A percentile compares a stretch with the other conserved stretches of the same genome.
Conservation (phyloP, 371 early-diverging fungal species). For the Mortierella sp. region DNA sequence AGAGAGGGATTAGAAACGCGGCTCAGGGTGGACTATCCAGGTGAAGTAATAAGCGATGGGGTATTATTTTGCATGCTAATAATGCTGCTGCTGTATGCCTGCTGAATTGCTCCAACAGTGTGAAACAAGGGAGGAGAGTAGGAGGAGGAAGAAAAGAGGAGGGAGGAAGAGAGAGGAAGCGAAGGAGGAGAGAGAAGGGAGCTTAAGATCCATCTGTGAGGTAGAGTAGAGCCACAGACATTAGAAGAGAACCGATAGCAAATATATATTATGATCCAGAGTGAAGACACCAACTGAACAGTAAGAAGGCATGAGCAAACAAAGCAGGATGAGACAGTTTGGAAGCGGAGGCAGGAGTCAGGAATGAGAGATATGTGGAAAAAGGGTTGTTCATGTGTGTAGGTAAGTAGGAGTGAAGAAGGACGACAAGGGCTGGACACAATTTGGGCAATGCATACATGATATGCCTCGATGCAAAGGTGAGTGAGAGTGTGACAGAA, state of each 20-base stretch:
- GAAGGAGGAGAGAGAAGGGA: slow-evolving; percentile 2
- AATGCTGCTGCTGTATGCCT: not conserved
- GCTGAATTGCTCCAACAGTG: slow-evolving; percentile 12
- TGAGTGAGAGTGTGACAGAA: slow-evolving; percentile 4
- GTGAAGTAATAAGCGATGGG: slow-evolving; percentile 5
- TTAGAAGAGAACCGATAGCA: not conserved
- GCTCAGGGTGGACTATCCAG: not conserved
- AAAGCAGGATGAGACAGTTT: slow-evolving; percentile 7
- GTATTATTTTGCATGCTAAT: slow-evolving; percentile 1
- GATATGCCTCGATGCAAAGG: not conserved
- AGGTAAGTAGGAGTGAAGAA: not conserved
- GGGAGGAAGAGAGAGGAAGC: not conserved
- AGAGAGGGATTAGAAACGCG: slow-evolving; percentile 27
- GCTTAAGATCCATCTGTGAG: not conserved
- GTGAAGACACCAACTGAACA: not conserved
- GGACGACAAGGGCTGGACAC: slow-evolving; percentile 1
- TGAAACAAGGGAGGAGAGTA: slow-evolving; percentile 27
- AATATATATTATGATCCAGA: not conserved
- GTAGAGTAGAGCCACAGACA: too few species aligned
- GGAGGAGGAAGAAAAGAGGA: slow-evolving; percentile 3
- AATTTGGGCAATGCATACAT: not conserved
- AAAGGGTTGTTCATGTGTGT: slow-evolving; percentile 9
- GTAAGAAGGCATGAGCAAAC: slow-evolving; percentile 1
- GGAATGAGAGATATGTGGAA: slow-evolving; percentile 11
- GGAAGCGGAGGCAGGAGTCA: slow-evolving; percentile 8